Evolutionary conservation across 768 basidiomycete genomes (phyloP), one percentile per base, ranked within the genome.

Genomic region (Russula sp.): DNA sequence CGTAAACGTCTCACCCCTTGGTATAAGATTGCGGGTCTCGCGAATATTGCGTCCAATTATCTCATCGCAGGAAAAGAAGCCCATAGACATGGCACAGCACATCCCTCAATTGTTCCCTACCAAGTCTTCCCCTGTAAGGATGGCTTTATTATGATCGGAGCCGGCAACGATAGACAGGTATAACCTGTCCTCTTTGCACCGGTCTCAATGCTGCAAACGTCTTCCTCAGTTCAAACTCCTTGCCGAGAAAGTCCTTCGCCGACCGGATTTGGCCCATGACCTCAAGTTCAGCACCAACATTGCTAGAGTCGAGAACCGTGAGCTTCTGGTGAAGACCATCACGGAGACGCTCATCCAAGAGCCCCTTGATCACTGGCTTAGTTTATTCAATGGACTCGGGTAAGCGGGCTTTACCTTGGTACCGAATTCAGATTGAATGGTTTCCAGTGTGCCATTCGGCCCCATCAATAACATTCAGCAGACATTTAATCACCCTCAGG

Each of bases 71-170:
- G 88, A 18, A 76, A 87, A 73, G 91, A 94, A 73, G 95, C 89
- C 26, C 79, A 81, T 36, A 80, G 95, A 59, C 86, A 92, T 73
- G 95, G 95, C n/a, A 97, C 95, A 32, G 84, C 90, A 0, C 95
- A 98, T 73, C 91, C 95, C 16, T 94, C 92, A 20, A 88, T 98
- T 70, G 95, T 94, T 8, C 93, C 94, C 2, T 96, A 95, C 76
- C 91, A 94, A 74, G 91, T 87, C 4, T 94, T 96, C 73, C 83
- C 88, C 0, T 96, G 94, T 72, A 82, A 84, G 71, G 86, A 93
- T 70, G 91, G 92, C 34, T 94, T 86, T 73, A 75, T 97, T 64
- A 96, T 97, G 95, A 87, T 97, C 67, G 94, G 93, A 51, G 93
- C 91, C 9, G 94, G 92, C 5, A 96, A 94, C 73, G 84, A 96